Evolutionary conservation across 2,329 filamentous ascomycete species (phyloP).

Genomic region (Ophiosphaerella narmari): DNA sequence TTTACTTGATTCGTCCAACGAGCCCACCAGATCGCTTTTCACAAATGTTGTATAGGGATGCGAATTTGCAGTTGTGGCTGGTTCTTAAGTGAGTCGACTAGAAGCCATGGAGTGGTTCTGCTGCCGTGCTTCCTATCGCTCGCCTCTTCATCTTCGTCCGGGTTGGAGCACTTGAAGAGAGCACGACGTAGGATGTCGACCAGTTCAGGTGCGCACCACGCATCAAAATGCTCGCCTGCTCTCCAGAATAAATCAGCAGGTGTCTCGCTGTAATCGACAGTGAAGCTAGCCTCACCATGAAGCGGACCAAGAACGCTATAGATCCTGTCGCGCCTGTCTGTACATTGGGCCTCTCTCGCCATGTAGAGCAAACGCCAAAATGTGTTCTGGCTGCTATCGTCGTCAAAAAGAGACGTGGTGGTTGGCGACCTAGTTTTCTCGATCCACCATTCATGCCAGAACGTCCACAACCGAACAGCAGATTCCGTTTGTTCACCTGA

Average conservation of each 20-base stretch:
- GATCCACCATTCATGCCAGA: neutral
- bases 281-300: neutral
- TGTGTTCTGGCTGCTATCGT: neutral
- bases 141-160: neutral
- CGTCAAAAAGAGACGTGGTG: neutral
- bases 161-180: neutral
- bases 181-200: conserved; percentile 2
- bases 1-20: too few relatives aligned
- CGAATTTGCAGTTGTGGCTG: too few relatives aligned
- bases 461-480: neutral
- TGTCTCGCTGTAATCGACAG: conserved; percentile 3
- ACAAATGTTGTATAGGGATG: too few relatives aligned
- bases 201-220: conserved; percentile 1
- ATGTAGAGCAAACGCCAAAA: neutral
- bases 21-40: too few relatives aligned
- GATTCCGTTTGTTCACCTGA: neutral
- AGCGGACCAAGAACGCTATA: conserved; percentile 3
- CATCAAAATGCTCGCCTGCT: conserved; percentile 5
- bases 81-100: too few relatives aligned
- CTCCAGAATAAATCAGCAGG: conserved; percentile 4
- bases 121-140: too few relatives aligned
- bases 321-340: conserved; percentile 1
- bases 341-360: neutral
- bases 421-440: neutral
- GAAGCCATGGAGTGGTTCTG: neutral